phyloP scores from a whole-genome alignment of 345 rosid genomes.

The Abelmoschus esculentus region DNA sequence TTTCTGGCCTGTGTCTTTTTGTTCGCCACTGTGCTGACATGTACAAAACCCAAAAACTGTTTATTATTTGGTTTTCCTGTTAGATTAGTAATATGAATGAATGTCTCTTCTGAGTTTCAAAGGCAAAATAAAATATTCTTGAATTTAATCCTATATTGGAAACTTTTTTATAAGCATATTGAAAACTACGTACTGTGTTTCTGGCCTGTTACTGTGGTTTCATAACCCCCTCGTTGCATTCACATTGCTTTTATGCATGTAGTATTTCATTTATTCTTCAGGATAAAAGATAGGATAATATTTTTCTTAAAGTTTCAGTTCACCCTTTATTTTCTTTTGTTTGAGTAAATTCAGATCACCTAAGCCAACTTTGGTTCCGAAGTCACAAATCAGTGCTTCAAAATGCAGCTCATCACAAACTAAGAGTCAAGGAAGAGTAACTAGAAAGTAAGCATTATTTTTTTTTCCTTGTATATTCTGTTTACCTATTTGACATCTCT shows the following conservation, averaged over 20 bases:
- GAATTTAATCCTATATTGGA: not conserved
- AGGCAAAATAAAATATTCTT: not conserved
- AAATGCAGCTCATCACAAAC: constrained; percentile 32
- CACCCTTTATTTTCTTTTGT: not conserved
- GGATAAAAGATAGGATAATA: not conserved
- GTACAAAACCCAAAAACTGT: not conserved
- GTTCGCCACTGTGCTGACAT: not conserved
- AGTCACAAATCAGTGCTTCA: constrained; percentile 23
- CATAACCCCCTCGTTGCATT: not conserved
- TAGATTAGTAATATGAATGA: too few relatives aligned
- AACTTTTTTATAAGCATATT: not conserved
- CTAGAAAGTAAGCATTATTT: constrained; percentile 55
- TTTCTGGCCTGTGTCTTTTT: not conserved
- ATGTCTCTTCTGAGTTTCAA: not conserved
- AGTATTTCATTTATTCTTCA: not conserved
- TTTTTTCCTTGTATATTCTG: not conserved
- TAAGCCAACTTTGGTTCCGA: constrained; percentile 25
- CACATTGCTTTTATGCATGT: not conserved
- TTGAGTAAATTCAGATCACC: constrained; percentile 37
- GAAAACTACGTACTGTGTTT: not conserved
- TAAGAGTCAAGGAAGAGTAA: constrained; percentile 62
- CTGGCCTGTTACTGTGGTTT: not conserved
- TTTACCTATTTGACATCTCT: not conserved
- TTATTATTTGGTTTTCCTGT: not conserved
- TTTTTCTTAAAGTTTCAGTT: not conserved